Base-by-base conservation (phyloP, 2,329 filamentous ascomycete genomes). In the Colletotrichum sp. region DNA sequence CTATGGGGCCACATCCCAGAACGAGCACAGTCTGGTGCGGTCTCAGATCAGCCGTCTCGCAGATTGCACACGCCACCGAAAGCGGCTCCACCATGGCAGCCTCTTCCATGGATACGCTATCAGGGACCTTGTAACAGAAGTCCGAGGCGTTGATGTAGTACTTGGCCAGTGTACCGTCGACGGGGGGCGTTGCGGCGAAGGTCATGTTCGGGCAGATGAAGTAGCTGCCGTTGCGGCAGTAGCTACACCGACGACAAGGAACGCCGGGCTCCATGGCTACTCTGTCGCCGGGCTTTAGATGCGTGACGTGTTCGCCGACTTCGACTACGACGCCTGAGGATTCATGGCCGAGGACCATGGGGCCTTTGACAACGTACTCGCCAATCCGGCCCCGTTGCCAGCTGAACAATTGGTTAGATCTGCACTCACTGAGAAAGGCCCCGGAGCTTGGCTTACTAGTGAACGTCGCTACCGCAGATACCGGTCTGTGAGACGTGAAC, bases 311-410 rank as follows among this genome's bases (percentile, higher is more conserved):
- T 8, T 39, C 24, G 24, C 65, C 65, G 13, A 68, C 49, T 39
- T 39, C 21, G 65, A 52, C 36, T 10, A 68, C 65, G 16, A 24
- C 49, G 21, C 65, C 65, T 12, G 18, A 36, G 4, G 30, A 28
- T 21, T 68, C 65, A 9, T 68, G 65, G 39, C 65, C 65, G 13
- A 49, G 30, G n/a, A 66, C 32, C 9, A 66, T 28, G 15, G 63
- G 63, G 10, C 28, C 28, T 30, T 32, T n/a, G 59, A 62, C 21
- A 16, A 24, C 55, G 8, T 59, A 26, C 55, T 59, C 55, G 24
- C 21, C 55, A 52, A 59, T 59, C 21, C 55, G 21, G 55, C 55
- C 55, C 8, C 26, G 13, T 28, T 59, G 55, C 55, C 55, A 59
- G 24, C 26, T 59, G 13, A 28, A 26, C 24, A 21, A 59, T 15